A percentile compares a stretch with the other conserved stretches of the same genome.
Conservation (phyloP, 2,329 filamentous ascomycete species). For the Penicillium sp. region DNA sequence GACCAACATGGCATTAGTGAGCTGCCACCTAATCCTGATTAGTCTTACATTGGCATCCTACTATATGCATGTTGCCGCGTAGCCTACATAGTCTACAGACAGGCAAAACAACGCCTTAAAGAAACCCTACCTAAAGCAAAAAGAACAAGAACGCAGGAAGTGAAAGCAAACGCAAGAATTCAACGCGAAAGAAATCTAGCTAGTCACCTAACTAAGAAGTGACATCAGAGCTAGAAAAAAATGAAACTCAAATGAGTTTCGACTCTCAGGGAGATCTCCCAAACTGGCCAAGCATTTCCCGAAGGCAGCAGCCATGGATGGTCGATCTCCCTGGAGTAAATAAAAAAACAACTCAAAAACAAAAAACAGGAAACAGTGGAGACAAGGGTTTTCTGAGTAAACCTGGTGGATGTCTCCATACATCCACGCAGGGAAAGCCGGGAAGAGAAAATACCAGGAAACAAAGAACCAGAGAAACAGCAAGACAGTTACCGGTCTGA, state of each 20-base stretch:
- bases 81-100: neutral
- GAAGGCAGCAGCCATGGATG: neutral
- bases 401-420: neutral
- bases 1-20: neutral
- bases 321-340: neutral
- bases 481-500: neutral
- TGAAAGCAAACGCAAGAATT: neutral
- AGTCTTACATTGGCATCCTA: neutral
- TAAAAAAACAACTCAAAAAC: neutral
- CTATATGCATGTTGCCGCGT: neutral
- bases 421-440: neutral
- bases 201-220: neutral
- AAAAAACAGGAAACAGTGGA: neutral
- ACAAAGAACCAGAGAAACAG: neutral
- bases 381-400: neutral
- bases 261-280: neutral
- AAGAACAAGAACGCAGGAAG: neutral
- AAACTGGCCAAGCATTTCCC: neutral
- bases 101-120: neutral
- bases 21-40: neutral
- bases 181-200: neutral
- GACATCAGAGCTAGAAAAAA: neutral
- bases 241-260: neutral
- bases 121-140: neutral
- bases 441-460: neutral